Percentiles rank a stretch among this genome's conserved stretches.
phyloP scores from a whole-genome alignment of 306 rosid genomes.

The Prunus salicina region DNA sequence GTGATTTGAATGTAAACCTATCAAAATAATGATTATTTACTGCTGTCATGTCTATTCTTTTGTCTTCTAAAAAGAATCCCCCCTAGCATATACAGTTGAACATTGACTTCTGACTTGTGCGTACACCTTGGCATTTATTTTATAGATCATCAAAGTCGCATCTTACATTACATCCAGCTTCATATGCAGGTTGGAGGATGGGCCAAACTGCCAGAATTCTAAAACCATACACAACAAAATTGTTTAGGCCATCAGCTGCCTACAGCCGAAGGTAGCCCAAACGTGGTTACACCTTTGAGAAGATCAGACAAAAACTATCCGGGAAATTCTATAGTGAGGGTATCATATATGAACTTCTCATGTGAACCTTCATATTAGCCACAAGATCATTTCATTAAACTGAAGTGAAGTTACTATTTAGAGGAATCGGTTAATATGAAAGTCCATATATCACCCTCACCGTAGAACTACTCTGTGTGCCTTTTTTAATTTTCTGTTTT shows the following conservation, averaged over 20 bases:
- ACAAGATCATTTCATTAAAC: too few relatives aligned
- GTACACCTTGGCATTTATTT: background rate
- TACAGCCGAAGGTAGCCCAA: too few relatives aligned
- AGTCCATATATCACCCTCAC: too few relatives aligned
- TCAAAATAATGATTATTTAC: background rate
- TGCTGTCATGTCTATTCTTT: background rate
- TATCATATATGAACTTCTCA: too few relatives aligned
- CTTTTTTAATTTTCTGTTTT: background rate
- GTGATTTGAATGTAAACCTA: background rate
- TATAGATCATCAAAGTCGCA: background rate
- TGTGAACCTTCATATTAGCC: too few relatives aligned
- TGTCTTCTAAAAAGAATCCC: background rate
- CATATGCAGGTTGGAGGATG: too few relatives aligned
- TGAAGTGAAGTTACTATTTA: rapidly evolving
- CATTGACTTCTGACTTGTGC: background rate
- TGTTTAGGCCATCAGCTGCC: background rate
- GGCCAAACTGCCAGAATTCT: too few relatives aligned
- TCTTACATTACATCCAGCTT: background rate
- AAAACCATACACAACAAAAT: too few relatives aligned
- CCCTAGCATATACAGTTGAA: background rate
- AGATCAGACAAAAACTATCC: too few relatives aligned
- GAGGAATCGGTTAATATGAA: too few relatives aligned
- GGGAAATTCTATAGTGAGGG: too few relatives aligned
- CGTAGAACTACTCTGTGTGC: background rate
- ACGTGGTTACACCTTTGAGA: too few relatives aligned